These are phyloP conservation scores for Phylloporus arenicola DNA, from an alignment of 768 basidiomycete species.

Conservation along the genomic window DNA sequence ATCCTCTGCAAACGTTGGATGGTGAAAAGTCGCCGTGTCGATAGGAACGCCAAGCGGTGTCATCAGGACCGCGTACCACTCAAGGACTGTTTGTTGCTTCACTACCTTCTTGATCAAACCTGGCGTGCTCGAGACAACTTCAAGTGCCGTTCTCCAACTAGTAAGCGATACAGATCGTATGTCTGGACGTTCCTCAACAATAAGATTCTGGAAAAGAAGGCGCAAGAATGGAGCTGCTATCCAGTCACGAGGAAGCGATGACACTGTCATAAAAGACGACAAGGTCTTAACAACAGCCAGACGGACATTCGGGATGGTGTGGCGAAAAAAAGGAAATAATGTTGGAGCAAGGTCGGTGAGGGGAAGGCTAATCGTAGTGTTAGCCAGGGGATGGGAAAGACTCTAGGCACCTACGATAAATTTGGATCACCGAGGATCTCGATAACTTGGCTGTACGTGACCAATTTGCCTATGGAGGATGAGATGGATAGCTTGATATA, in stretches of 20 bases:
- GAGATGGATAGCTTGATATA: constrained; percentile 1
- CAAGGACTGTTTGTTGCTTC: constrained; percentile 56
- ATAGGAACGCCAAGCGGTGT: constrained; percentile 81
- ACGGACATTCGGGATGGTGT: constrained; percentile 91
- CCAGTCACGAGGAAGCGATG: constrained; percentile 76
- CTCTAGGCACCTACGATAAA: constrained; percentile 56
- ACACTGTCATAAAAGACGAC: constrained; percentile 76
- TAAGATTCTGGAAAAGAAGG: constrained; percentile 88
- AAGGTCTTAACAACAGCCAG: constrained; percentile 88
- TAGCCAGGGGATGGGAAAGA: constrained; percentile 1
- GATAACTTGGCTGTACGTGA: constrained; percentile 74
- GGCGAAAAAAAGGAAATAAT: constrained; percentile 94
- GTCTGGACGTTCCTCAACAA: constrained; percentile 85
- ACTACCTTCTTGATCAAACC: constrained; percentile 50
- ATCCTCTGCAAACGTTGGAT: constrained; percentile 46
- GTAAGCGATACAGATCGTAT: constrained; percentile 67
- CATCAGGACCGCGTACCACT: constrained; percentile 88
- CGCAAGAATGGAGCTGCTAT: constrained; percentile 69
- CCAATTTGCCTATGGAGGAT: constrained; percentile 61
- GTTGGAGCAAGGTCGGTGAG: constrained; percentile 80
- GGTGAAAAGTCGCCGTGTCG: constrained; percentile 64
- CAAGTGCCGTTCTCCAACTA: constrained; percentile 71
- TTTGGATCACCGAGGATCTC: constrained; percentile 61
- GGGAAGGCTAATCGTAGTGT: constrained; percentile 49
- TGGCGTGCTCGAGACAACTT: constrained; percentile 42